Percentiles rank a stretch among this genome's conserved stretches.
These are phyloP conservation scores for Eragrostis tef DNA, from an alignment of 202 grass and related monocot species.

Conservation along the genomic window DNA sequence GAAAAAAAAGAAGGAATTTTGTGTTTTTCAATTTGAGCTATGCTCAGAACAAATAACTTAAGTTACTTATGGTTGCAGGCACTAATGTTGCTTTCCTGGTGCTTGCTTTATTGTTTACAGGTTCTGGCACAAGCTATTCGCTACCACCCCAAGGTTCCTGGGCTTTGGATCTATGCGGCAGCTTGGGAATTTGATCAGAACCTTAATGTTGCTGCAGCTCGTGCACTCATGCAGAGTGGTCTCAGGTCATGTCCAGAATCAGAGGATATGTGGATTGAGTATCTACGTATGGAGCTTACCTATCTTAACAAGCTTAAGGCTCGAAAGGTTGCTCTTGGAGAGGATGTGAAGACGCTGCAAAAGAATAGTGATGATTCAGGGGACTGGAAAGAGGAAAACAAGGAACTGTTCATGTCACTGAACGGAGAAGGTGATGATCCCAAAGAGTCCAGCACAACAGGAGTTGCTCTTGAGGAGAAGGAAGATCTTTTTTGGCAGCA, in stretches of 20 bases:
- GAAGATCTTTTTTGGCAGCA: slow-evolving; percentile 87
- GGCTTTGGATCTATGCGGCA: slow-evolving; percentile 96
- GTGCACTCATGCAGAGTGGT: slow-evolving; percentile 90
- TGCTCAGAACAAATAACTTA: not conserved
- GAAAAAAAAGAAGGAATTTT: not conserved
- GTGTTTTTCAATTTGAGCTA: not conserved
- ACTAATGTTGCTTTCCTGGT: not conserved
- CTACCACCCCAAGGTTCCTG: slow-evolving; percentile 86
- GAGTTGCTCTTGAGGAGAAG: slow-evolving; percentile 48
- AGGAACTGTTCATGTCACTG: slow-evolving; percentile 73
- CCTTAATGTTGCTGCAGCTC: slow-evolving; percentile 84
- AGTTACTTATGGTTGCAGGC: not conserved
- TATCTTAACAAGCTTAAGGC: slow-evolving; percentile 94
- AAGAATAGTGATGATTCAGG: slow-evolving; percentile 48
- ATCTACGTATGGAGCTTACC: slow-evolving; percentile 94
- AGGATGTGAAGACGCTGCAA: slow-evolving; percentile 65
- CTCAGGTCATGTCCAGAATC: slow-evolving; percentile 81
- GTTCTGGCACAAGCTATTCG: slow-evolving; percentile 81
- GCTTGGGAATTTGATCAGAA: slow-evolving; percentile 98
- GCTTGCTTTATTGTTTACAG: slow-evolving; percentile 41
- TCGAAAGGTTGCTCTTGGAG: slow-evolving; percentile 77
- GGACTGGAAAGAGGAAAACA: slow-evolving; percentile 85
- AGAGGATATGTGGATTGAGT: slow-evolving; percentile 93
- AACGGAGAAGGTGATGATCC: slow-evolving; percentile 49
- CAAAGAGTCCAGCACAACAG: slow-evolving; percentile 28